A percentile compares a stretch with the other conserved stretches of the same genome.
Evolutionary conservation across 1,139 yeast species (phyloP).

Genomic region (Pichia sp.): DNA sequence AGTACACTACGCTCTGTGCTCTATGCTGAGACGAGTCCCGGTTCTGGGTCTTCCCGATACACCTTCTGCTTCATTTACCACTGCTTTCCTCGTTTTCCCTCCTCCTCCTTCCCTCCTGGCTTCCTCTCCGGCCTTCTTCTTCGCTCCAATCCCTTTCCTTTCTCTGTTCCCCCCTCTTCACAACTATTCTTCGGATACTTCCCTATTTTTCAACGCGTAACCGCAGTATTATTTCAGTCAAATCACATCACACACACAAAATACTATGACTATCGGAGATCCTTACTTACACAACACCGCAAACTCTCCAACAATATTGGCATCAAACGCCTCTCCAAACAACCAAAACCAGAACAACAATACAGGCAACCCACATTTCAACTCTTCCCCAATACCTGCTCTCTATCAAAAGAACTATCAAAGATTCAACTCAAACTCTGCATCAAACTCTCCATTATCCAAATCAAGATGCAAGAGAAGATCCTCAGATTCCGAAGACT

Average conservation of each 20-base stretch:
- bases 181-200: background rate
- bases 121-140: background rate
- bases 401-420: slow-evolving; percentile 16
- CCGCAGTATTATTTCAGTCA: too few relatives aligned
- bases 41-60: too few relatives aligned
- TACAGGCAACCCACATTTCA: slow-evolving; percentile 3
- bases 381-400: slow-evolving; percentile 12
- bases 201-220: background rate
- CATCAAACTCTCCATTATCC: slow-evolving; percentile 6
- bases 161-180: background rate
- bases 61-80: background rate
- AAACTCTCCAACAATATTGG: slow-evolving; percentile 10
- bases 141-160: background rate
- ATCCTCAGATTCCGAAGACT: slow-evolving; percentile 30
- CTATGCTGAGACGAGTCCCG: too few relatives aligned
- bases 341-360: background rate
- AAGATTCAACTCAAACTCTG: slow-evolving; percentile 1
- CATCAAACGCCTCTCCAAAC: slow-evolving; percentile 4
- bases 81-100: background rate
- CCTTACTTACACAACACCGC: slow-evolving; percentile 5
- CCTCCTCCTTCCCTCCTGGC: background rate
- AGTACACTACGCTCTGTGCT: too few relatives aligned
- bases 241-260: background rate
- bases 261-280: slow-evolving; percentile 12
- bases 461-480: slow-evolving; percentile 30